Base-by-base conservation (phyloP, 2,329 filamentous ascomycete genomes). In the Amauroascus niger region DNA sequence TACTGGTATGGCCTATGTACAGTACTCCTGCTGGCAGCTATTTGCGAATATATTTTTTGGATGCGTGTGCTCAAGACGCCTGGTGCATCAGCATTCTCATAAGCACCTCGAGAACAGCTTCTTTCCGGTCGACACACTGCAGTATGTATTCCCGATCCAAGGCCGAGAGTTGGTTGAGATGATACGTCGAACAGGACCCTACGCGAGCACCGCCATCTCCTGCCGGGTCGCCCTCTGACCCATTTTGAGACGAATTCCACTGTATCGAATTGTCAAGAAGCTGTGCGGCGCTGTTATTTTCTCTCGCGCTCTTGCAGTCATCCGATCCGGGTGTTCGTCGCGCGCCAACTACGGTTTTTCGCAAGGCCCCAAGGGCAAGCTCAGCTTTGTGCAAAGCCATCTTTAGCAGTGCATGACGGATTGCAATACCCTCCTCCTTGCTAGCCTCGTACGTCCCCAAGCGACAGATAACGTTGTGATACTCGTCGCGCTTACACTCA, bases 361-460 rank as follows among this genome's bases (percentile, higher is more conserved):
- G 49, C 6, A 52, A 43, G 2, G 37, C 49, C 2, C 33, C 24
- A 32, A 52, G 40, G 14, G 39, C 41, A n/a, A 44, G 26, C 28
- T 32, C 41, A 13, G 39, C 50, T 32, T 52, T 52, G 22, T 30
- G 41, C n/a, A 52, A 30, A 6, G 41, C 22, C 50, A 46, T 52
- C 20, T 46, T 46, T n/a, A 52, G 50, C 37, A 52, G 39, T 14
- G 41, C 32, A 44, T 52, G 37, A 24, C 39, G 39, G 16, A 52
- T 32, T 16, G 50, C 50, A 4, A 26, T 24, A n/a, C 49, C 30
- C 16, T 52, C 49, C 40, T 52, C 49, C 20, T 52, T 44, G 49
- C 49, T 52, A 20, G 41, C 40, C 26, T 52, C 40, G 20, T 52
- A 52, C 13, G 37, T 32, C 22, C 49, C 49, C 6, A 52, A 20